Evolutionary conservation across 176 grass and related monocot species (phyloP).

Genomic region (Puccinellia tenuiflora): DNA sequence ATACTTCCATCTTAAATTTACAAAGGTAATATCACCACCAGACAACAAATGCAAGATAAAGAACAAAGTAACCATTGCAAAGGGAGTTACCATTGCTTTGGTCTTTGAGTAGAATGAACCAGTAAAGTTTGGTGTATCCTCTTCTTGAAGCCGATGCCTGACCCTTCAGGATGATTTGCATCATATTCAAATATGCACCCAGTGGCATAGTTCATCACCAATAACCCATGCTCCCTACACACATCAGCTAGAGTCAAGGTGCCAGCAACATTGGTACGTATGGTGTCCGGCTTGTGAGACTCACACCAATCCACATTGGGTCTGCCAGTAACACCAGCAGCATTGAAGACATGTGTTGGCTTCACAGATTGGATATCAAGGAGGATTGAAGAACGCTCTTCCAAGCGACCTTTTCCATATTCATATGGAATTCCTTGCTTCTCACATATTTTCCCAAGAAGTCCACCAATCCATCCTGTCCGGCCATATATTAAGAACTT

Average conservation of each 20-base stretch:
- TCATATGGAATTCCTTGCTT: slow-evolving; percentile 65
- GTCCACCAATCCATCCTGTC: slow-evolving; percentile 81
- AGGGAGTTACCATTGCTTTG: slow-evolving; percentile 60
- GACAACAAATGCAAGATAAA: background rate
- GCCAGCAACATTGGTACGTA: slow-evolving; percentile 71
- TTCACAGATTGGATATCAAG: slow-evolving; percentile 63
- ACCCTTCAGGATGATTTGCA: slow-evolving; percentile 57
- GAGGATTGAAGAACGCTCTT: slow-evolving; percentile 50
- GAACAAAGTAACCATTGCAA: background rate
- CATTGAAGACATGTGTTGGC: slow-evolving; percentile 87
- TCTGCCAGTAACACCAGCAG: slow-evolving; percentile 71
- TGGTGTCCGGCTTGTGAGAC: slow-evolving; percentile 72
- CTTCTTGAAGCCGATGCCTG: slow-evolving; percentile 74
- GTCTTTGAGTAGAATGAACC: slow-evolving; percentile 84
- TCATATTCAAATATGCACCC: slow-evolving; percentile 89
- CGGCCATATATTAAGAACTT: slow-evolving; percentile 79
- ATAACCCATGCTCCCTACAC: slow-evolving; percentile 58
- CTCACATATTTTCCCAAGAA: slow-evolving; percentile 85
- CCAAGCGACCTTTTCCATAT: slow-evolving; percentile 71
- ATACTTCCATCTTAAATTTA: background rate
- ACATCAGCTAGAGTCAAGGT: slow-evolving; percentile 66
- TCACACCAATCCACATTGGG: slow-evolving; percentile 93
- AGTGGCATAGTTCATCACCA: slow-evolving; percentile 80
- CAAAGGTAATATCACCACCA: background rate
- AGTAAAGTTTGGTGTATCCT: slow-evolving; percentile 69